Conservation (phyloP, 1,284 basidiomycete species). For the Rhodotorula sp. region DNA sequence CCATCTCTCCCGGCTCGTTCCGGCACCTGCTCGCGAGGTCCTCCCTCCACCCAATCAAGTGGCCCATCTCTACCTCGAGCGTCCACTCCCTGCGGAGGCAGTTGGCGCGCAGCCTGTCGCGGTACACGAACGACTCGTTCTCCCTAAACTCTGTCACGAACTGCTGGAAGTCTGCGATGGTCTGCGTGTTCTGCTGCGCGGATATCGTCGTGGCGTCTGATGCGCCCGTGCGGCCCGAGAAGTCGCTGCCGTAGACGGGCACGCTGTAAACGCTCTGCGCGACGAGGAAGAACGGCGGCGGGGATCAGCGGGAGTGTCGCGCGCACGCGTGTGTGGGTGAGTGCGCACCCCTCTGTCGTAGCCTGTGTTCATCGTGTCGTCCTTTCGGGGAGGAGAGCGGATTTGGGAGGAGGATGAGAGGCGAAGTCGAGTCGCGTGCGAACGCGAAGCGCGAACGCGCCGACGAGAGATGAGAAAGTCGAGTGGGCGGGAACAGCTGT, state of each 20-base stretch:
- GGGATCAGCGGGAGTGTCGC: not conserved
- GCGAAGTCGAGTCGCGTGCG: not conserved
- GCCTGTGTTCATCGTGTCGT: constrained; percentile 21
- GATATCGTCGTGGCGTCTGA: constrained; percentile 5
- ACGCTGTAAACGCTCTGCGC: constrained; percentile 39
- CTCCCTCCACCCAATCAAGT: constrained; percentile 88
- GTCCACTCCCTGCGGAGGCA: constrained; percentile 85
- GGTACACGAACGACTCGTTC: constrained; percentile 48
- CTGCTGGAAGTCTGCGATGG: constrained; percentile 73
- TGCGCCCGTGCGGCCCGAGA: constrained; percentile 8
- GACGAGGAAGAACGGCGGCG: not conserved
- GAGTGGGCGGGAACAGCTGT: no score
- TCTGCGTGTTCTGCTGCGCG: constrained; percentile 53
- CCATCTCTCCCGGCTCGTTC: constrained; percentile 80
- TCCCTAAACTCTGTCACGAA: constrained; percentile 72
- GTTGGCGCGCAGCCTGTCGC: constrained; percentile 86
- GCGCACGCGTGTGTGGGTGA: not conserved
- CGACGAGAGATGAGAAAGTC: no score
- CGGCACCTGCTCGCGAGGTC: constrained; percentile 88
- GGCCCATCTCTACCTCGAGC: constrained; percentile 87
- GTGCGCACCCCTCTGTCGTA: constrained; percentile 38
- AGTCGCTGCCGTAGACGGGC: constrained; percentile 39
- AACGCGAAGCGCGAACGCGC: no score
- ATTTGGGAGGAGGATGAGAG: not conserved
- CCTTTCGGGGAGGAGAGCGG: not conserved